phyloP scores from a whole-genome alignment of 2,329 filamentous ascomycete species.

The Scopulariopsis brevicaulis region DNA sequence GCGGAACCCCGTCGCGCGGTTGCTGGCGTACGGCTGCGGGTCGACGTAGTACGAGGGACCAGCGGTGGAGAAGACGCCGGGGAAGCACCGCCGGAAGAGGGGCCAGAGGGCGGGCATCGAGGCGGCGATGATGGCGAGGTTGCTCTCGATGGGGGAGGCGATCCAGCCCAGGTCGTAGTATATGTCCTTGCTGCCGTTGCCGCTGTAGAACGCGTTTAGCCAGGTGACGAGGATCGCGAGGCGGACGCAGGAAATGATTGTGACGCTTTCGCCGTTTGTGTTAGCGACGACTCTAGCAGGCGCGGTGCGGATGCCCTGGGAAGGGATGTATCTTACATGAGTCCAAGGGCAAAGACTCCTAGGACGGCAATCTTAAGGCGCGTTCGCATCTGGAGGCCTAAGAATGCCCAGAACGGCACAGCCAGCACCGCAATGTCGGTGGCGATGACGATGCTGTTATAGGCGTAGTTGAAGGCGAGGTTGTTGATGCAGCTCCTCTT shows the following conservation, averaged over 20 bases:
- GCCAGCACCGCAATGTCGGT: slow-evolving; percentile 21
- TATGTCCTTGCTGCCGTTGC: slow-evolving; percentile 5
- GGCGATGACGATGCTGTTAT: slow-evolving; percentile 18
- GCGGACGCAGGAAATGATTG: slow-evolving; percentile 15
- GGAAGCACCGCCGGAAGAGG: slow-evolving; percentile 17
- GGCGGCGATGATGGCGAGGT: slow-evolving; percentile 24
- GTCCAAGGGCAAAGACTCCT: slow-evolving; percentile 19
- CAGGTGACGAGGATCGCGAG: slow-evolving; percentile 13
- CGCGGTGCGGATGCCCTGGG: not conserved
- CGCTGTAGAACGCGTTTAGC: slow-evolving; percentile 11
- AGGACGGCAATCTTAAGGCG: slow-evolving; percentile 21
- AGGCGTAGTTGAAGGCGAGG: slow-evolving; percentile 15
- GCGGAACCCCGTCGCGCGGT: slow-evolving; percentile 5
- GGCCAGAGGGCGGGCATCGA: slow-evolving; percentile 25
- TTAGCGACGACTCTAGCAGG: slow-evolving; percentile 1
- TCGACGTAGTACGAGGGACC: slow-evolving; percentile 9
- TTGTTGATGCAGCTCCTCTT: slow-evolving; percentile 16
- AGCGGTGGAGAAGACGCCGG: slow-evolving; percentile 12
- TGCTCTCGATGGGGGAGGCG: slow-evolving; percentile 21
- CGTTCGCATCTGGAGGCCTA: slow-evolving; percentile 18
- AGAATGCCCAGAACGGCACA: slow-evolving; percentile 22
- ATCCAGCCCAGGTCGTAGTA: slow-evolving; percentile 15
- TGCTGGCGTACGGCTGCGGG: not conserved
- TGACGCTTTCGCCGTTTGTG: slow-evolving; percentile 7
- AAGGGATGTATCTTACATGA: slow-evolving; percentile 10